Percentiles rank a stretch among this genome's conserved stretches.
These are phyloP conservation scores for Cercospora sp. DNA, from an alignment of 2,329 filamentous ascomycete species.

Conservation along the genomic window DNA sequence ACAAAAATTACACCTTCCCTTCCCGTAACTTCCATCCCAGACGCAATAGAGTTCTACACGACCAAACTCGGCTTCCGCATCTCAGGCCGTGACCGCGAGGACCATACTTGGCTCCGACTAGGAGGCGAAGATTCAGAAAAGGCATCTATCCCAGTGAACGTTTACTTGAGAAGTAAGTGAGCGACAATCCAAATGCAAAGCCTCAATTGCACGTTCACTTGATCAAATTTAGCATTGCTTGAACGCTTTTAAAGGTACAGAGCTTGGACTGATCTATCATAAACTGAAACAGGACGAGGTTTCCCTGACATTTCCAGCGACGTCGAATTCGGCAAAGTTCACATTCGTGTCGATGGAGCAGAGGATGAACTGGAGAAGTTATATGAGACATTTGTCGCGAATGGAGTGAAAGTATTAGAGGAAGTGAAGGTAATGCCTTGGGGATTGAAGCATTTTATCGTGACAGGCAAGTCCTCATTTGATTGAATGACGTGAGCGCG, in stretches of 20 bases:
- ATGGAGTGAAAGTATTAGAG: constrained; percentile 15
- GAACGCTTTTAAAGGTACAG: too few species aligned
- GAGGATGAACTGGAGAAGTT: constrained; percentile 19
- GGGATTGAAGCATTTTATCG: constrained; percentile 20
- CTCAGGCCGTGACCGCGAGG: constrained; percentile 15
- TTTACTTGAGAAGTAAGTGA: constrained; percentile 16
- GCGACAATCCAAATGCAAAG: not conserved
- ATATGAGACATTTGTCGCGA: not conserved
- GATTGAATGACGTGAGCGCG: not conserved
- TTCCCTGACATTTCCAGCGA: constrained; percentile 18
- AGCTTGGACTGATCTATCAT: too few species aligned
- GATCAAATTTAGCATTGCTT: too few species aligned
- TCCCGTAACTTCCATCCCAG: constrained; percentile 14
- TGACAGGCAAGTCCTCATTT: constrained; percentile 7
- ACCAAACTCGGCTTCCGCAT: constrained; percentile 17
- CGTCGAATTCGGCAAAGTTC: constrained; percentile 20
- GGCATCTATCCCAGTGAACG: constrained; percentile 10
- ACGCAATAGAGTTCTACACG: constrained; percentile 16
- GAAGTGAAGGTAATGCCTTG: constrained; percentile 14
- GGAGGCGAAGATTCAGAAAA: constrained; percentile 6
- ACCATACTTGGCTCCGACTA: constrained; percentile 14
- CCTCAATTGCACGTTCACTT: too few species aligned
- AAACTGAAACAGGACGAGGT: constrained; percentile 9
- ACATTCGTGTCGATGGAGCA: constrained; percentile 16
- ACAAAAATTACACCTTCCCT: constrained; percentile 16